phyloP scores from a whole-genome alignment of 768 basidiomycete genomes.

The Collybia sp. region DNA sequence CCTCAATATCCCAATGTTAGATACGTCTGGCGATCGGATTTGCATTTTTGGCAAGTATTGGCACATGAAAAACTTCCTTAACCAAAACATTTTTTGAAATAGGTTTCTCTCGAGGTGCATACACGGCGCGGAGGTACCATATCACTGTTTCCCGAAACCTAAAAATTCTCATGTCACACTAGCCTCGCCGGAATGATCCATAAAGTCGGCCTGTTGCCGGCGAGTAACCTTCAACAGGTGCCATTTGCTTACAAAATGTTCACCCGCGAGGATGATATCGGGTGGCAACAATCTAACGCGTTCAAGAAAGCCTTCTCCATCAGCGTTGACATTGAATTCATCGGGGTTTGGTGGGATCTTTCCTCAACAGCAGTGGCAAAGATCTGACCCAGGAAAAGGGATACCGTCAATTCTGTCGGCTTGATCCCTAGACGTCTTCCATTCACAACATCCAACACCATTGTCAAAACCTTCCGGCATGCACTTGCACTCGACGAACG shows the following conservation, averaged over 20 bases:
- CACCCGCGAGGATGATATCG: slow-evolving; percentile 30
- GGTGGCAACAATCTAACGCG: slow-evolving; percentile 39
- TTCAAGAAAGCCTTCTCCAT: slow-evolving; percentile 48
- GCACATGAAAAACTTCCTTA: neutral
- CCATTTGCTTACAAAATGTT: slow-evolving; percentile 60
- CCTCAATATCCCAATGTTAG: slow-evolving; percentile 14
- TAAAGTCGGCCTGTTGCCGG: slow-evolving; percentile 41
- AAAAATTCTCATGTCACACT: neutral
- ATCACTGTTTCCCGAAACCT: neutral
- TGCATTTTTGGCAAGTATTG: slow-evolving; percentile 46
- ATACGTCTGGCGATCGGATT: slow-evolving; percentile 45
- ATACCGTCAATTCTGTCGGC: slow-evolving; percentile 53
- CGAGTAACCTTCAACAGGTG: slow-evolving; percentile 43
- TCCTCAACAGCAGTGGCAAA: neutral
- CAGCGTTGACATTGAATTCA: slow-evolving; percentile 42
- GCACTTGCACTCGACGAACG: slow-evolving; percentile 15
- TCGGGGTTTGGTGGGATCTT: slow-evolving; percentile 39
- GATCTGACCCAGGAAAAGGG: slow-evolving; percentile 26
- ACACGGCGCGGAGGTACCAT: slow-evolving; percentile 39
- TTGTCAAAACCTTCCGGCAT: slow-evolving; percentile 19
- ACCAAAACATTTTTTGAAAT: slow-evolving; percentile 9
- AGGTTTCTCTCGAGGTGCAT: slow-evolving; percentile 56
- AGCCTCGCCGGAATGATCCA: slow-evolving; percentile 53
- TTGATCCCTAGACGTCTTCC: slow-evolving; percentile 38
- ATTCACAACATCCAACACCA: slow-evolving; percentile 39